Evolutionary conservation across 331 rosid species (phyloP).

Genomic region (Acacia concinna): DNA sequence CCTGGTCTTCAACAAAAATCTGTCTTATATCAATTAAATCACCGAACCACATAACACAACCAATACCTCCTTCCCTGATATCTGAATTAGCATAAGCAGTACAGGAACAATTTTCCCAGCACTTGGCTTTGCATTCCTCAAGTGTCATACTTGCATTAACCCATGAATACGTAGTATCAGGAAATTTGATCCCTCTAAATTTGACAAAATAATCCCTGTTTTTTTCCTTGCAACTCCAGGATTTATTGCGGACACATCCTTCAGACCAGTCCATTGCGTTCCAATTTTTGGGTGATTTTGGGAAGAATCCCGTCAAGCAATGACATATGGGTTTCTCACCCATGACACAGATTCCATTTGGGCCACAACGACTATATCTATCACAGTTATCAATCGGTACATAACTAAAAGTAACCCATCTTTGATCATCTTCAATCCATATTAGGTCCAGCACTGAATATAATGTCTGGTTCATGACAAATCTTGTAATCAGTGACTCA

Average conservation of each 20-base stretch:
- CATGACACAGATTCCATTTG: constrained; percentile 19
- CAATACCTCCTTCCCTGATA: too few species aligned
- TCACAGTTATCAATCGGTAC: constrained; percentile 44
- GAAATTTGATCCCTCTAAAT: constrained; percentile 20
- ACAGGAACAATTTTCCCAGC: too few species aligned
- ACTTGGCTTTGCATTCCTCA: too few species aligned
- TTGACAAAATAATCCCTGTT: background rate
- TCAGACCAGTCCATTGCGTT: constrained; percentile 14
- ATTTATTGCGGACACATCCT: constrained; percentile 30
- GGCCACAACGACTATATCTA: constrained; percentile 32
- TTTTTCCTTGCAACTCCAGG: constrained; percentile 19
- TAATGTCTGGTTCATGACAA: background rate
- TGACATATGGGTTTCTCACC: background rate
- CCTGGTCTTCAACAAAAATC: too few species aligned
- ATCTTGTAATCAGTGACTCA: background rate
- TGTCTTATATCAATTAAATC: too few species aligned
- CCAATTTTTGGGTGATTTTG: constrained; percentile 7
- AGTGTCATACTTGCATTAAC: too few species aligned
- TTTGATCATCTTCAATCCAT: constrained; percentile 1
- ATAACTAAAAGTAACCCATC: constrained; percentile 25
- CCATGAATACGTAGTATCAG: constrained; percentile 32
- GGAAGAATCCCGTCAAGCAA: constrained; percentile 18
- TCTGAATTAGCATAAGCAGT: constrained; percentile 9
- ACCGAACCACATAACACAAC: too few species aligned
- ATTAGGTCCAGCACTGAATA: background rate